Conservation (phyloP, 495 filamentous ascomycete genomes). For the Arthonia radiata region DNA sequence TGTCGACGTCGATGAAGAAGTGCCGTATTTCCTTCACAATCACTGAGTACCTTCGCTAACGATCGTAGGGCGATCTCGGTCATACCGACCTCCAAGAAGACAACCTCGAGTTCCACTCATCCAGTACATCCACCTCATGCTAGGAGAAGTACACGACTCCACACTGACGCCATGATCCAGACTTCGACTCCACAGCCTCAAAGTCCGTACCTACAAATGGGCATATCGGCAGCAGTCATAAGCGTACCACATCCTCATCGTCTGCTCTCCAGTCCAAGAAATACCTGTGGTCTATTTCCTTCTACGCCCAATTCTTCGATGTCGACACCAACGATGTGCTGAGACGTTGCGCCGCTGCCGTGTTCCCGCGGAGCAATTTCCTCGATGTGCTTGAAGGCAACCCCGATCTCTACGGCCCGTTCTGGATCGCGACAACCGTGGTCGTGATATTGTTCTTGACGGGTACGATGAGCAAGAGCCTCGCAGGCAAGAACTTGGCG, state of each 20-base stretch:
- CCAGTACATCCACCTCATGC: slow-evolving; percentile 25
- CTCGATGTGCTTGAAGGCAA: slow-evolving; percentile 94
- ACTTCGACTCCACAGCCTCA: no score
- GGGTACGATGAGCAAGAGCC: slow-evolving; percentile 79
- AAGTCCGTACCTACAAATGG: no score
- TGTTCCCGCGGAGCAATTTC: slow-evolving; percentile 82
- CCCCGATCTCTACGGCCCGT: slow-evolving; percentile 80
- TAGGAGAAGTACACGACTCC: background rate
- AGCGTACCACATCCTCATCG: no score
- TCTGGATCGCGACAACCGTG: slow-evolving; percentile 97
- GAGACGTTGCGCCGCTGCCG: slow-evolving; percentile 52
- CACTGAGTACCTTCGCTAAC: slow-evolving; percentile 6
- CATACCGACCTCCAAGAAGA: slow-evolving; percentile 84
- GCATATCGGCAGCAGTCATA: no score
- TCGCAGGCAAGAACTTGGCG: slow-evolving; percentile 31
- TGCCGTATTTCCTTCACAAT: slow-evolving; percentile 9
- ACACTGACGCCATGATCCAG: no score
- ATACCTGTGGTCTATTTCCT: slow-evolving; percentile 73
- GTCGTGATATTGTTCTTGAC: slow-evolving; percentile 86
- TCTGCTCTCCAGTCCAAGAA: no score
- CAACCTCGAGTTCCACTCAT: slow-evolving; percentile 95
- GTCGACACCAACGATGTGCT: slow-evolving; percentile 81
- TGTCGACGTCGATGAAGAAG: slow-evolving; percentile 87
- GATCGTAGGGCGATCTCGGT: slow-evolving; percentile 67
- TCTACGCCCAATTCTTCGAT: slow-evolving; percentile 95